These are phyloP conservation scores for Sergeia podlipaevii DNA, from an alignment of 208 protist species.

Conservation along the genomic window DNA sequence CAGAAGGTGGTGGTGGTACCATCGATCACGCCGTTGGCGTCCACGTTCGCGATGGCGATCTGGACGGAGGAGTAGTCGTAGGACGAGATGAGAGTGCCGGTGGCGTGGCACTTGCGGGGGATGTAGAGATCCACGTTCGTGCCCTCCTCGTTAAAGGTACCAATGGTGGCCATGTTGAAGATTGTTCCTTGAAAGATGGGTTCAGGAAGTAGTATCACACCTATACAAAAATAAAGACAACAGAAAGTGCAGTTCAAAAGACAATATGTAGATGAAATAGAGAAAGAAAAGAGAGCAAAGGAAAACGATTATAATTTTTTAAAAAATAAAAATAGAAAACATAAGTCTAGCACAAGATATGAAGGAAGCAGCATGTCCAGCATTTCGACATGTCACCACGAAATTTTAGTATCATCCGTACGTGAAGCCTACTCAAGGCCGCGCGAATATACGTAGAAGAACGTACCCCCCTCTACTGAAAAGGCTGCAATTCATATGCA, in stretches of 20 bases:
- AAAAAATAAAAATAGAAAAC: conserved; percentile 1
- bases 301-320: conserved; percentile 2
- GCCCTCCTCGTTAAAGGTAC: conserved; percentile 91
- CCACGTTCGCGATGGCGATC: conserved; percentile 95
- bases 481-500: too few relatives aligned
- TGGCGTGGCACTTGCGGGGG: conserved; percentile 96
- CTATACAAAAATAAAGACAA: neutral
- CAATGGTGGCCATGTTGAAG: conserved; percentile 84
- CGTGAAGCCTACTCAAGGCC: too few relatives aligned
- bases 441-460: too few relatives aligned
- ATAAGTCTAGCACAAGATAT: too few relatives aligned
- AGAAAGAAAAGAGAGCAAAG: conserved; percentile 5
- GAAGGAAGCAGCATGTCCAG: too few relatives aligned
- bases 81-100: conserved; percentile 92
- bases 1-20: conserved; percentile 92
- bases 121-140: conserved; percentile 95
- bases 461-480: too few relatives aligned
- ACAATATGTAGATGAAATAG: conserved; percentile 13
- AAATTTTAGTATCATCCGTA: too few relatives aligned
- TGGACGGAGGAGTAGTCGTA: conserved; percentile 96
- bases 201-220: neutral
- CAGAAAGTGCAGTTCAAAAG: conserved; percentile 4
- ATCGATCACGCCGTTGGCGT: conserved; percentile 87
- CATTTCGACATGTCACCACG: too few relatives aligned
- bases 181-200: too few relatives aligned